A percentile compares a stretch with the other conserved stretches of the same genome.
Evolutionary conservation across 164 flowering plant species (phyloP).

Genomic region (Piper longum): DNA sequence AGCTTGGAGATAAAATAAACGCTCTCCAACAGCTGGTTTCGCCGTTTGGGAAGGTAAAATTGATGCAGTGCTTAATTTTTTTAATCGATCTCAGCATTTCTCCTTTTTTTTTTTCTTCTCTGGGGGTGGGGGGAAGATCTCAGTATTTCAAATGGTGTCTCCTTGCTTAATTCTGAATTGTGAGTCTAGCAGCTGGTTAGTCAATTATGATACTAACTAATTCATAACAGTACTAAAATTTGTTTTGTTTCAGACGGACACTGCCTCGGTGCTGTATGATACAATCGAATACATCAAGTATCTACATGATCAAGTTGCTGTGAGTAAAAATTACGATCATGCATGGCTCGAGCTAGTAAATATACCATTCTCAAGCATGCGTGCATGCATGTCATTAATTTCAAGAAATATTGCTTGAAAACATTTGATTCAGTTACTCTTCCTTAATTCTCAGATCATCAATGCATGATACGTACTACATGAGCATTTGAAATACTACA

Average conservation of each 20-base stretch:
- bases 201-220: not conserved
- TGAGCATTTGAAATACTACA: no score
- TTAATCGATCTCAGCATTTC: no score
- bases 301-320: constrained; percentile 9
- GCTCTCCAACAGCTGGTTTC: constrained; percentile 98
- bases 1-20: constrained; percentile 93
- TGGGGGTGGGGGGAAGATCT: no score
- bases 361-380: no score
- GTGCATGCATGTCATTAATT: no score
- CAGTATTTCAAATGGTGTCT: not conserved
- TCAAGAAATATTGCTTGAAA: no score
- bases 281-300: constrained; percentile 9
- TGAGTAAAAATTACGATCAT: not conserved
- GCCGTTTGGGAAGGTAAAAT: constrained; percentile 88
- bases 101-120: no score
- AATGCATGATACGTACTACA: no score
- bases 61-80: not conserved
- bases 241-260: constrained; percentile 6
- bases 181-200: no score
- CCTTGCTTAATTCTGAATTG: not conserved
- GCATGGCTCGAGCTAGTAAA: no score
- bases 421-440: no score
- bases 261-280: constrained; percentile 8
- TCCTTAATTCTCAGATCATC: no score
- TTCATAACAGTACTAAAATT: not conserved